Conservation (phyloP, 2,329 filamentous ascomycete genomes). For the Pyrenochaeta sp. region DNA sequence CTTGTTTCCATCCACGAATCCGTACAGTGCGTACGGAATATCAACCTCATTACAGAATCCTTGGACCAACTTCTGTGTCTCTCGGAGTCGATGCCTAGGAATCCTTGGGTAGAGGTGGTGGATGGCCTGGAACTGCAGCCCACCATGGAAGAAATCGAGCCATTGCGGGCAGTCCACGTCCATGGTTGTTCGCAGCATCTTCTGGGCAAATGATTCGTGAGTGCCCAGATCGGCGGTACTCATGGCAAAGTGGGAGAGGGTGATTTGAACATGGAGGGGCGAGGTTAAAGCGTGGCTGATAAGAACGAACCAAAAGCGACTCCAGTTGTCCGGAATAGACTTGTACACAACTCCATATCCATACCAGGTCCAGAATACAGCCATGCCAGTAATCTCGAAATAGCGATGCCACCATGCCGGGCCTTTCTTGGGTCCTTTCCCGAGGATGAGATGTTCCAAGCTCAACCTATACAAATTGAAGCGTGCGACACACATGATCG, state of each 20-base stretch:
- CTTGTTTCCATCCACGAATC: conserved; percentile 69
- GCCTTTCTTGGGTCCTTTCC: conserved; percentile 63
- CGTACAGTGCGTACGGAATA: conserved; percentile 68
- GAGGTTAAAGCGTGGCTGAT: conserved; percentile 71
- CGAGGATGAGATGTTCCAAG: conserved; percentile 69
- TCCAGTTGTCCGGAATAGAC: conserved; percentile 64
- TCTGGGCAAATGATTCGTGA: conserved; percentile 71
- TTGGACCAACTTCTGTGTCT: conserved; percentile 65
- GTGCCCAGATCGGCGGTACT: conserved; percentile 70
- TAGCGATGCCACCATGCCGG: conserved; percentile 73
- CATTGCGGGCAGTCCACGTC: conserved; percentile 75
- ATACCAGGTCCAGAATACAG: conserved; percentile 72
- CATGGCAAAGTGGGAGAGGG: conserved; percentile 76
- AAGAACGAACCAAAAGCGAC: conserved; percentile 68
- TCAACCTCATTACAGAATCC: conserved; percentile 70
- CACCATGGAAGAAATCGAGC: conserved; percentile 76
- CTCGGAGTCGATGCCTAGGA: conserved; percentile 71
- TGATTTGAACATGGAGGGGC: conserved; percentile 76
- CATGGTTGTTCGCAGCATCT: conserved; percentile 75
- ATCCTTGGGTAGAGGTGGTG: conserved; percentile 75
- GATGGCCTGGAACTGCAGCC: conserved; percentile 75
- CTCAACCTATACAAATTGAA: conserved; percentile 76
- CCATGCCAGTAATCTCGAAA: conserved; percentile 68
- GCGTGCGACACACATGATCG: conserved; percentile 70
- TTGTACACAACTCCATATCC: conserved; percentile 71